phyloP scores from a whole-genome alignment of 305 asterid genomes.

The Solanum hybrid region DNA sequence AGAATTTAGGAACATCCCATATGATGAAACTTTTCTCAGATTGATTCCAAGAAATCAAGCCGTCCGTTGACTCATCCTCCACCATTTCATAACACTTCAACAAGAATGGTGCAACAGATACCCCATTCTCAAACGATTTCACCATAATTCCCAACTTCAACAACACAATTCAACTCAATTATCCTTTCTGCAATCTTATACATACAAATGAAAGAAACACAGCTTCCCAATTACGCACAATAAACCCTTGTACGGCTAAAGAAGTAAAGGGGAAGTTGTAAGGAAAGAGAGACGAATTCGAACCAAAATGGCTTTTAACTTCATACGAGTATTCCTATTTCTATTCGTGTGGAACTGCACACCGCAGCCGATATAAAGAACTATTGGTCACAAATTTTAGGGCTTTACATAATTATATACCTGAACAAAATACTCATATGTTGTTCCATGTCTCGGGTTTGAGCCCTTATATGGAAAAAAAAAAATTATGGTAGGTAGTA shows the following conservation, averaged over 20 bases:
- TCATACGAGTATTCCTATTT: background rate
- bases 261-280: background rate
- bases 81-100: constrained; percentile 86
- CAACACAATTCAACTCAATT: background rate
- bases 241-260: background rate
- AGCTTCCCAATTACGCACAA: background rate
- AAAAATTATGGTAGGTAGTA: background rate
- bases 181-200: background rate
- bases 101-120: constrained; percentile 64
- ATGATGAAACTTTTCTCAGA: constrained; percentile 63
- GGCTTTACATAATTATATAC: background rate
- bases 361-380: background rate
- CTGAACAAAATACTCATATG: background rate
- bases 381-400: background rate
- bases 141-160: constrained; percentile 42
- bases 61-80: constrained; percentile 63
- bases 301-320: background rate
- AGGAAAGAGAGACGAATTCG: background rate
- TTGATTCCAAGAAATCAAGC: constrained; percentile 74
- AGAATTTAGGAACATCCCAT: constrained; percentile 56
- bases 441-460: background rate
- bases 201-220: background rate
- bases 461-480: background rate
- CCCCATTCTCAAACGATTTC: constrained; percentile 52
- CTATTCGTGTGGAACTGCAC: background rate